Conservation (phyloP, 768 basidiomycete species). For the Boletellus ananas region DNA sequence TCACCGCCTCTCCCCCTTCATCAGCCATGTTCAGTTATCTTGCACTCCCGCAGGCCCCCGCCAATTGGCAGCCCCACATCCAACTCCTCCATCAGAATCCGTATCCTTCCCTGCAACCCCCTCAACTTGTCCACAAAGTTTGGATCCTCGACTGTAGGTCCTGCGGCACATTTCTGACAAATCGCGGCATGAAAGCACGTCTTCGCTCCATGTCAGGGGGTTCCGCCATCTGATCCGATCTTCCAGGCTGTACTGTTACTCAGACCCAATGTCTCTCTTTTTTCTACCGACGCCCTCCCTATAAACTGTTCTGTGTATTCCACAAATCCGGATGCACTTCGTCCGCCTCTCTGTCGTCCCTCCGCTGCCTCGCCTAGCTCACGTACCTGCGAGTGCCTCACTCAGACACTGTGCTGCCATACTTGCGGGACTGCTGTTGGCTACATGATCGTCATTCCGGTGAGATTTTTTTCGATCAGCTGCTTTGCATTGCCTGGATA, state of each 20-base stretch:
- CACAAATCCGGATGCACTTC: constrained; percentile 42
- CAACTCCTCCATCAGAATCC: constrained; percentile 39
- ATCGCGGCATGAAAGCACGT: constrained; percentile 80
- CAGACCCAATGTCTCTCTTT: constrained; percentile 76
- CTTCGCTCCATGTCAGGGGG: neutral
- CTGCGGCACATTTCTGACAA: constrained; percentile 72
- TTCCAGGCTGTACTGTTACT: constrained; percentile 77
- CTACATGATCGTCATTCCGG: constrained; percentile 76
- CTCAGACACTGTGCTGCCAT: constrained; percentile 77
- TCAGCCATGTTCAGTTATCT: constrained; percentile 29
- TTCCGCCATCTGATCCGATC: constrained; percentile 3
- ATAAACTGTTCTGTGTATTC: constrained; percentile 70
- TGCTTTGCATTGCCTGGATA: constrained; percentile 5
- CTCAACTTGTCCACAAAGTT: constrained; percentile 60
- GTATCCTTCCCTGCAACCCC: constrained; percentile 39
- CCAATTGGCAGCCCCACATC: constrained; percentile 33
- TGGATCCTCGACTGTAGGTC: constrained; percentile 78
- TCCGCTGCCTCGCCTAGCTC: constrained; percentile 28
- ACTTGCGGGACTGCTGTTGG: constrained; percentile 72
- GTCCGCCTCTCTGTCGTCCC: constrained; percentile 37
- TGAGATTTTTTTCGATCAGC: constrained; percentile 19
- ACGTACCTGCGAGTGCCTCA: constrained; percentile 82
- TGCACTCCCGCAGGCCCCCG: constrained; percentile 10
- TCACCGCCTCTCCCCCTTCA: constrained; percentile 12
- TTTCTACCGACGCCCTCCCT: constrained; percentile 78